Evolutionary conservation across 108 stramenopile genomes (phyloP).

Genomic region (Cyclotella cryptica): DNA sequence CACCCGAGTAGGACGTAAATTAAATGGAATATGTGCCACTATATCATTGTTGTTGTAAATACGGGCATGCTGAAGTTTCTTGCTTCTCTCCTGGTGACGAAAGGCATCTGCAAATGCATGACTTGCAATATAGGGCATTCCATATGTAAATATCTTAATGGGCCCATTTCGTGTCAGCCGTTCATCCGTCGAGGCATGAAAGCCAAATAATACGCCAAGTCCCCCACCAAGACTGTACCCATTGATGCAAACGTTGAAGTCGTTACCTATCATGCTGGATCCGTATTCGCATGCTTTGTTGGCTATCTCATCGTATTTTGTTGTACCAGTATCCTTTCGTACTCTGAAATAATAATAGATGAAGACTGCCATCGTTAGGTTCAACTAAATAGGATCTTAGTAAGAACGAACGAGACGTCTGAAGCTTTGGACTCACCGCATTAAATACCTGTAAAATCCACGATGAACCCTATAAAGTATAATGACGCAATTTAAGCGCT

Average conservation of each 20-base stretch:
- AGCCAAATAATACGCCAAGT: constrained; percentile 61
- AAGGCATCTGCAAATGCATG: constrained; percentile 64
- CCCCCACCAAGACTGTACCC: constrained; percentile 76
- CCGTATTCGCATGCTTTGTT: constrained; percentile 68
- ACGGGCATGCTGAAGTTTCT: constrained; percentile 63
- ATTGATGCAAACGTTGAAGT: constrained; percentile 63
- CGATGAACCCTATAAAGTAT: constrained; percentile 44
- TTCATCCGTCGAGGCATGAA: constrained; percentile 72
- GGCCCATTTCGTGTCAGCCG: constrained; percentile 72
- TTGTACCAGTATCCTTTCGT: constrained; percentile 68
- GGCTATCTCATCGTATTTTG: constrained; percentile 78
- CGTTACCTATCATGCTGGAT: constrained; percentile 54
- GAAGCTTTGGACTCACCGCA: constrained; percentile 30
- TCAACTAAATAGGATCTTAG: background rate
- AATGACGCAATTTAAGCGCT: background rate
- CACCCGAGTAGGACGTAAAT: constrained; percentile 39
- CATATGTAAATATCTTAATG: constrained; percentile 68
- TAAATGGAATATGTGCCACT: constrained; percentile 59
- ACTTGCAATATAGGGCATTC: constrained; percentile 62
- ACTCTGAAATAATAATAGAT: background rate
- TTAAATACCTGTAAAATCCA: constrained; percentile 69
- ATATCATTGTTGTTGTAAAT: constrained; percentile 62
- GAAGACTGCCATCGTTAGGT: too few relatives aligned
- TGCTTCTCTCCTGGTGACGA: constrained; percentile 60
- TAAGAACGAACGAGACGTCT: background rate